Evolutionary conservation across 805 yeast genomes (phyloP), one percentile per base, ranked within the genome.

Genomic region (Hanseniaspora lachancei): DNA sequence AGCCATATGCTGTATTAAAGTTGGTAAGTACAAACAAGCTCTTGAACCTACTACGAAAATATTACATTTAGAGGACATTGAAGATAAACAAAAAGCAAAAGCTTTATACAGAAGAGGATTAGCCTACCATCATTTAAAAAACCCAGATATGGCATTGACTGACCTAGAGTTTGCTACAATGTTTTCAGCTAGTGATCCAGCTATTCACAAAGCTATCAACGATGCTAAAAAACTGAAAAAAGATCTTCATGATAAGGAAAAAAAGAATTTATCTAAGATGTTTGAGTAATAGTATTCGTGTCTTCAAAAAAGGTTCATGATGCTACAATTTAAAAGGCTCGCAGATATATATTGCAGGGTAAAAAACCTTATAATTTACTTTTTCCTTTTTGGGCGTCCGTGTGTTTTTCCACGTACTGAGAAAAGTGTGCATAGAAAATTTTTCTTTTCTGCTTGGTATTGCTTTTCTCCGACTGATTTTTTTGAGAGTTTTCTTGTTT

Each of bases 91-190:
- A 23, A 78, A 77, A 66, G 87, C 95, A 18, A 89, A 89, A 72
- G 97, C 96, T 0, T 71, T 79, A 46, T 89, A 82, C 73, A 82
- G 97, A 67, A 81, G 91, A 68, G 96, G 95, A 39, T 72, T 77
- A 64, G 96, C 93, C 1, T 76, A 80, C 63, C 68, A 79, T 58
- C 69, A 77, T 9, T 71, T 75, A 23, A 83, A 83, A 64, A 82
- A 86, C 64, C 82, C 80, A 54, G 91, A 83, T 34, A 77, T 73
- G 57, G 95, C 96, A 0, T 71, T 83, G 51, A 69, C 67, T 13
- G 84, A 82, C 58, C 76, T 89, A 57, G 78, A 80, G 60, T 72
- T 74, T 58, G 96, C 97, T 0, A 68, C 79, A 27, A 69, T 73
- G 56, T 68, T 77, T 41, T 77, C 82, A 36, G 95, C 93, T 36